Evolutionary conservation across 805 yeast genomes (phyloP).

Genomic region (Candida fluviatilis): DNA sequence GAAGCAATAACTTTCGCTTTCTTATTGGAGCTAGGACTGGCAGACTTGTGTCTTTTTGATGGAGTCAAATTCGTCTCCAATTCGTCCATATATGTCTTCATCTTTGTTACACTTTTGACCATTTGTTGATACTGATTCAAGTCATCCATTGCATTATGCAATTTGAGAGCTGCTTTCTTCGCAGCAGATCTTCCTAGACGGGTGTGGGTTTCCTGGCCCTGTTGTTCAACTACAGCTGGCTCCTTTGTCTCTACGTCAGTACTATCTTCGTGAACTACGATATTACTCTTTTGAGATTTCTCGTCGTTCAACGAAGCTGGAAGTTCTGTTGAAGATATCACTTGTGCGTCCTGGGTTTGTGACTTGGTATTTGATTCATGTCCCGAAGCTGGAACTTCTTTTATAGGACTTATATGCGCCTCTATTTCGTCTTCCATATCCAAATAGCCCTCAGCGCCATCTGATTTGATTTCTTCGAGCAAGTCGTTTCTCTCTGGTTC

Average conservation of each 20-base stretch:
- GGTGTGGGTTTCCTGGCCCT: conserved; percentile 6
- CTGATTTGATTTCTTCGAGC: conserved; percentile 6
- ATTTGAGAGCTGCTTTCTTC: conserved; percentile 57
- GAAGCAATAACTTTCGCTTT: conserved; percentile 10
- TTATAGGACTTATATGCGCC: conserved; percentile 4
- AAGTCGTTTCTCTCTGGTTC: conserved; percentile 28
- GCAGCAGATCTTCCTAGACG: conserved; percentile 52
- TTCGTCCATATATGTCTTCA: conserved; percentile 35
- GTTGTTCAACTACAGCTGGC: not conserved
- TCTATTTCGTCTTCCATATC: not conserved
- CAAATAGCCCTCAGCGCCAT: conserved; percentile 9
- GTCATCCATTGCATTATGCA: conserved; percentile 67
- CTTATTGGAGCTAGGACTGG: conserved; percentile 10
- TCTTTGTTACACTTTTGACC: conserved; percentile 39
- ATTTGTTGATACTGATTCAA: conserved; percentile 58
- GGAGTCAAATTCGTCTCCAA: conserved; percentile 19
- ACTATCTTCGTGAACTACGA: not conserved
- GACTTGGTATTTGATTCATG: not conserved
- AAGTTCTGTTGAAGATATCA: not conserved
- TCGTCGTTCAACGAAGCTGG: not conserved
- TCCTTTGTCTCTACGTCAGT: not conserved
- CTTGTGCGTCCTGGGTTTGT: not conserved
- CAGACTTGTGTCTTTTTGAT: conserved; percentile 1
- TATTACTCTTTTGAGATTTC: not conserved
- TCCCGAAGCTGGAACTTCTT: conserved; percentile 4